These are phyloP conservation scores for Penicillium sp. DNA, from an alignment of 2,329 filamentous ascomycete genomes.

Conservation along the genomic window DNA sequence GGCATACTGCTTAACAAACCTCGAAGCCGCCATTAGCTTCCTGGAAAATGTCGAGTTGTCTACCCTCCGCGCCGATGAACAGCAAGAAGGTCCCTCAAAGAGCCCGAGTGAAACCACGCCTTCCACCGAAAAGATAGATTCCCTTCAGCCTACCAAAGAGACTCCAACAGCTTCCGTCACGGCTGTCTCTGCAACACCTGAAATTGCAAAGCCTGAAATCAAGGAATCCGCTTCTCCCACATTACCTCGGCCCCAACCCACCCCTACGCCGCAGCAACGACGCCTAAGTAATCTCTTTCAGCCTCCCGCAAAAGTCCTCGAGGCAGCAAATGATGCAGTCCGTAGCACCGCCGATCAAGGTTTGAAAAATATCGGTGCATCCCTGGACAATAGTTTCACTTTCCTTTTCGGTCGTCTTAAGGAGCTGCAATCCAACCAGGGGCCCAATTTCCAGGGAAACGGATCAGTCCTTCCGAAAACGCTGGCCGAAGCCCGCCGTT, in stretches of 20 bases:
- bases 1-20: conserved; percentile 91
- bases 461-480: conserved; percentile 68
- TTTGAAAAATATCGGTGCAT: conserved; percentile 84
- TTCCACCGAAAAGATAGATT: conserved; percentile 22
- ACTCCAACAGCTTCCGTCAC: conserved; percentile 26
- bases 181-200: conserved; percentile 26
- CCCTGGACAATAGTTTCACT: conserved; percentile 85
- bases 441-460: conserved; percentile 35
- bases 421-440: conserved; percentile 52
- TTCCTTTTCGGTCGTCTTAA: conserved; percentile 85
- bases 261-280: conserved; percentile 55
- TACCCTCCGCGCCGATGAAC: conserved; percentile 75
- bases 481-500: conserved; percentile 81
- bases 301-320: conserved; percentile 72
- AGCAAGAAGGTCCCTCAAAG: conserved; percentile 62
- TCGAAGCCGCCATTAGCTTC: conserved; percentile 92
- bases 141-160: conserved; percentile 24
- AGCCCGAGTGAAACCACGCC: conserved; percentile 33
- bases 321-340: conserved; percentile 75
- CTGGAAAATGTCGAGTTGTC: conserved; percentile 91
- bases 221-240: conserved; percentile 32
- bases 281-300: conserved; percentile 81
- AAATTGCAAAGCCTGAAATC: conserved; percentile 25
- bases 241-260: conserved; percentile 27
- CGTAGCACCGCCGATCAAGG: conserved; percentile 85